Percentiles rank a stretch among this genome's conserved stretches.
These are phyloP conservation scores for Amphirosellinia nigrospora DNA, from an alignment of 495 filamentous ascomycete species.

Conservation along the genomic window DNA sequence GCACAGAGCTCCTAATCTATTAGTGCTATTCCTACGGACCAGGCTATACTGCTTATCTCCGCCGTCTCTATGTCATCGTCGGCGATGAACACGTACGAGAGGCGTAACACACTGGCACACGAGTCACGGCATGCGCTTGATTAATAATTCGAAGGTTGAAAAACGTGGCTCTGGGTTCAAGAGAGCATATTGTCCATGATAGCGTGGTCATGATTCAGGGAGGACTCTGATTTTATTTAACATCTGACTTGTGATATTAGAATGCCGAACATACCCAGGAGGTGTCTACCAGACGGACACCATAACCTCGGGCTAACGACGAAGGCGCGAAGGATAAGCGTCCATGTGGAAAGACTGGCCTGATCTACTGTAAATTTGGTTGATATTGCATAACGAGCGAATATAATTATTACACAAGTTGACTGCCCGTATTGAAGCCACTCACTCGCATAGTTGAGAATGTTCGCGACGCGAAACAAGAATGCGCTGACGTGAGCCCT, in stretches of 20 bases:
- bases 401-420: neutral
- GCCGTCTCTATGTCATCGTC: neutral
- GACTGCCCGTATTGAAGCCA: constrained; percentile 1
- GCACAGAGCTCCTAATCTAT: neutral
- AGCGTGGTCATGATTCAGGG: neutral
- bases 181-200: neutral
- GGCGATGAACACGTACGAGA: neutral
- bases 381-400: neutral
- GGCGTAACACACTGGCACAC: neutral
- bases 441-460: neutral
- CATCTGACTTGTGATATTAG: neutral
- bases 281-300: neutral
- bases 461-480: too few species aligned
- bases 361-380: neutral
- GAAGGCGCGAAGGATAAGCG: neutral
- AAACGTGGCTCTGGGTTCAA: neutral
- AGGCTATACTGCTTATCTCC: neutral
- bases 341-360: neutral
- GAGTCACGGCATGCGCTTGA: constrained; percentile 25
- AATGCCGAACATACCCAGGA: neutral
- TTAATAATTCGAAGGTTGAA: neutral
- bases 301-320: neutral
- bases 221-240: neutral
- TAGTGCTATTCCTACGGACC: neutral
- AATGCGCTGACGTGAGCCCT: constrained; percentile 10